Base-by-base conservation (phyloP, 2,329 filamentous ascomycete genomes). In the Trichophaea hybrida region DNA sequence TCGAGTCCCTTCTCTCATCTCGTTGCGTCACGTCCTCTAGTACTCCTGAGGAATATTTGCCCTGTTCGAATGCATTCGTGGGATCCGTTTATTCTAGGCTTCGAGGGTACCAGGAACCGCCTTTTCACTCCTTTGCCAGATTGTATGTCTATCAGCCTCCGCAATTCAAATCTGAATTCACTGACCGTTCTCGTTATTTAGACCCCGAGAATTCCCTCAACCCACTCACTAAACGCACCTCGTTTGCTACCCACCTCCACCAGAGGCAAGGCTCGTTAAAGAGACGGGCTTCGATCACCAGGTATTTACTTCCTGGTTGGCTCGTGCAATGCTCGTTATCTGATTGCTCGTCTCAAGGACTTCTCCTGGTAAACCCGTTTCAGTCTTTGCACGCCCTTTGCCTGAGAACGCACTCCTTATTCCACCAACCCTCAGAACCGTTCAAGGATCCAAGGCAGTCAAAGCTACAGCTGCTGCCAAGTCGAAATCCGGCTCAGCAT, bases 251-350 rank as follows among this genome's bases (percentile, higher is more conserved):
- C 6, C 48, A 13, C 31, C 48, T 24, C 31, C 48, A 50, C 31
- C 32, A 35, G 31, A 31, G 24, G 37, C 31, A 35, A 24, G 24
- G n/a, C 34, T 53, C 50, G 13, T 37, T 53, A 32, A 53, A 37
- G 50, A 53, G 50, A 53, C 32, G 50, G 24, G 37, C 50, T n/a
- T 53, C 50, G 6, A 53, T 53, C 50, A 53, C 50, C 13, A 53
- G 50, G 50, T 53, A 53, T 10, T 15, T 15, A n/a, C 48, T 51
- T 51, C 4, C 1, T 4, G 10, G 38, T 43, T 10, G 31, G n/a
- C 31, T 24, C 12, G 12, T 51, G 10, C 34, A n/a, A n/a, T 53
- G 24, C 13, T 24, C 31, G 31, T 13, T 32, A 24, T 33, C n/a
- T 50, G 31, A 50, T 10, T 32, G 13, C 13, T 50, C n/a, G 12